Percentiles rank a stretch among this genome's conserved stretches.
These are phyloP conservation scores for Tylopilus subfusipes DNA, from an alignment of 768 basidiomycete genomes.

Conservation along the genomic window DNA sequence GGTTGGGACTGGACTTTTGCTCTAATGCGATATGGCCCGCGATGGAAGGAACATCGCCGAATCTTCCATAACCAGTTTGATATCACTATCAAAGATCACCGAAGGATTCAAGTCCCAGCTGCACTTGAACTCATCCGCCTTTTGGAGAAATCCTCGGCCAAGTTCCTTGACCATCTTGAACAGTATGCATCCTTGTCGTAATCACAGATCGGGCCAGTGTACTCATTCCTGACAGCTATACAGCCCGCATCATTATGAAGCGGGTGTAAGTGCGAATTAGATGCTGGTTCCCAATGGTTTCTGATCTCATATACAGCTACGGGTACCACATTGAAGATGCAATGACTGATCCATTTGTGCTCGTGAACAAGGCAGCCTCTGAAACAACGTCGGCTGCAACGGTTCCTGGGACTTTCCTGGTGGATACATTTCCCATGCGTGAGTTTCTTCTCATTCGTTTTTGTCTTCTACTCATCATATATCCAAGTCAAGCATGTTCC, in stretches of 20 bases:
- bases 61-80: slow-evolving; percentile 5
- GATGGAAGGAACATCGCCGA: slow-evolving; percentile 5
- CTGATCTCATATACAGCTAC: not conserved
- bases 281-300: not conserved
- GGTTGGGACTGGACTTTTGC: slow-evolving; percentile 7
- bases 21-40: slow-evolving; percentile 1
- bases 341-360: slow-evolving; percentile 2
- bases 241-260: slow-evolving; percentile 6
- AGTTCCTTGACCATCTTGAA: slow-evolving; percentile 4
- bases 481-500: slow-evolving; percentile 1
- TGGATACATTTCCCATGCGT: slow-evolving; percentile 2
- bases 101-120: not conserved
- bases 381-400: slow-evolving; percentile 1
- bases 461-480: not conserved
- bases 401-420: slow-evolving; percentile 4
- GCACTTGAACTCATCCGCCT: not conserved
- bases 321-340: slow-evolving; percentile 1
- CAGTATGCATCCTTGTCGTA: not conserved
- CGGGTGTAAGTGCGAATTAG: not conserved
- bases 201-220: not conserved
- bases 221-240: not conserved
- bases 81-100: slow-evolving; percentile 3
- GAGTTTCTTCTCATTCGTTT: not conserved
- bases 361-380: slow-evolving; percentile 6
- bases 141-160: not conserved